Evolutionary conservation across 2,329 filamentous ascomycete genomes (phyloP).

Genomic region (Trichoderma oligosporum): DNA sequence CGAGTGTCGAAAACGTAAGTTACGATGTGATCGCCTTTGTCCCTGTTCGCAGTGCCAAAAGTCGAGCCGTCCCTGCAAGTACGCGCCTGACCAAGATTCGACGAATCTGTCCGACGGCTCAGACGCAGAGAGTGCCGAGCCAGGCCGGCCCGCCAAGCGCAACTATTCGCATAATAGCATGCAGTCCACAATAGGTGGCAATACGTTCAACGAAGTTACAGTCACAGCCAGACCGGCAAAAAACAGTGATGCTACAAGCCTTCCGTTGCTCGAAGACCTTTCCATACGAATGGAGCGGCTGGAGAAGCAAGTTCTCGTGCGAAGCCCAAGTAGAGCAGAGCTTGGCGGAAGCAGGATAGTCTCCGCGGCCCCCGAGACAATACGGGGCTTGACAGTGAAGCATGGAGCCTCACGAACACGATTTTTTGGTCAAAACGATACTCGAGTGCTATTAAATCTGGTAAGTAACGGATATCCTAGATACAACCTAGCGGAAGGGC

Average conservation of each 20-base stretch:
- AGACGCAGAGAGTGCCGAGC: constrained; percentile 37
- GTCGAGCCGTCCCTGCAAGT: constrained; percentile 52
- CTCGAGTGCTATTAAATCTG: constrained; percentile 51
- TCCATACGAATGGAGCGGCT: constrained; percentile 49
- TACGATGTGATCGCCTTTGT: constrained; percentile 53
- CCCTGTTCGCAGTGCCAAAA: constrained; percentile 58
- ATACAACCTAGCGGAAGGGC: not conserved
- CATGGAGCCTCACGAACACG: constrained; percentile 44
- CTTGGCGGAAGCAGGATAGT: constrained; percentile 31
- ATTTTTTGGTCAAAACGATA: constrained; percentile 52
- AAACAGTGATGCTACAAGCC: constrained; percentile 32
- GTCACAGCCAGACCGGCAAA: constrained; percentile 27
- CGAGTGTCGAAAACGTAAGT: constrained; percentile 55
- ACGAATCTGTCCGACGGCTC: constrained; percentile 49
- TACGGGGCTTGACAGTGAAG: constrained; percentile 50
- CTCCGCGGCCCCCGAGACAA: constrained; percentile 42
- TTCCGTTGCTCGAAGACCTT: constrained; percentile 46
- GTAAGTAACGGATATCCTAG: constrained; percentile 38
- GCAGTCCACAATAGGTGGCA: constrained; percentile 25
- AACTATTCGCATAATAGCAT: constrained; percentile 29
- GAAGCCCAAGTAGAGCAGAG: constrained; percentile 40
- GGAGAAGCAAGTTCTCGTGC: constrained; percentile 47
- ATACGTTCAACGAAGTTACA: constrained; percentile 26
- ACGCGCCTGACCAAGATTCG: constrained; percentile 47
- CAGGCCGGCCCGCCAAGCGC: constrained; percentile 38